Conservation (phyloP, 768 basidiomycete genomes). For the Lactifluus volemus region DNA sequence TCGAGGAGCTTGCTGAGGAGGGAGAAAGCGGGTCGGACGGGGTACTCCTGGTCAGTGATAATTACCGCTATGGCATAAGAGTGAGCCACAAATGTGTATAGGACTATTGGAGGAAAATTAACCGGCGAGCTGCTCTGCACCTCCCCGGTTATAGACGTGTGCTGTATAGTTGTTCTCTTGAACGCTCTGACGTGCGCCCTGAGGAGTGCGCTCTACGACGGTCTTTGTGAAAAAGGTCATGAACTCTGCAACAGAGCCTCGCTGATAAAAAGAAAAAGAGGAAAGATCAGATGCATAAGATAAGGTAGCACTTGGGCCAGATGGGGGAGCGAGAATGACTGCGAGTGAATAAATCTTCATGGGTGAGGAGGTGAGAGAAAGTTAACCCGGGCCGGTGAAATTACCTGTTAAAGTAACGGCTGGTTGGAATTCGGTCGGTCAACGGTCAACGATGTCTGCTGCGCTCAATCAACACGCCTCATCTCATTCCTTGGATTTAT, state of each 20-base stretch:
- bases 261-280: constrained; percentile 91
- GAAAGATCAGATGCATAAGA: constrained; percentile 70
- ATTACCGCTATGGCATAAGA: constrained; percentile 55
- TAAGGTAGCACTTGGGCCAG: constrained; percentile 55
- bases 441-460: constrained; percentile 11
- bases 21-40: constrained; percentile 93
- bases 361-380: not conserved
- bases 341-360: constrained; percentile 90
- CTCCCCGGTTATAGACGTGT: constrained; percentile 87
- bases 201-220: constrained; percentile 77
- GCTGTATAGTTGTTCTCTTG: constrained; percentile 91
- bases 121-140: constrained; percentile 83
- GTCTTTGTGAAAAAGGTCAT: constrained; percentile 92
- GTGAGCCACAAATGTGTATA: constrained; percentile 8
- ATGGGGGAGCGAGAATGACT: constrained; percentile 57
- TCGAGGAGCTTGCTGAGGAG: constrained; percentile 88
- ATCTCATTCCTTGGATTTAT: constrained; percentile 20
- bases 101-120: constrained; percentile 22
- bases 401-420: not conserved
- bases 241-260: constrained; percentile 82
- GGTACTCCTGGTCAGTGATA: constrained; percentile 94
- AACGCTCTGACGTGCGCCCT: constrained; percentile 87
- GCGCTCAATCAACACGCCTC: constrained; percentile 10
- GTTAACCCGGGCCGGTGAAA: not conserved
- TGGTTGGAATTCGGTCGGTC: not conserved